A percentile compares a stretch with the other conserved stretches of the same genome.
Conservation (phyloP, 2,329 filamentous ascomycete species). For the Stemphylium vesicarium region DNA sequence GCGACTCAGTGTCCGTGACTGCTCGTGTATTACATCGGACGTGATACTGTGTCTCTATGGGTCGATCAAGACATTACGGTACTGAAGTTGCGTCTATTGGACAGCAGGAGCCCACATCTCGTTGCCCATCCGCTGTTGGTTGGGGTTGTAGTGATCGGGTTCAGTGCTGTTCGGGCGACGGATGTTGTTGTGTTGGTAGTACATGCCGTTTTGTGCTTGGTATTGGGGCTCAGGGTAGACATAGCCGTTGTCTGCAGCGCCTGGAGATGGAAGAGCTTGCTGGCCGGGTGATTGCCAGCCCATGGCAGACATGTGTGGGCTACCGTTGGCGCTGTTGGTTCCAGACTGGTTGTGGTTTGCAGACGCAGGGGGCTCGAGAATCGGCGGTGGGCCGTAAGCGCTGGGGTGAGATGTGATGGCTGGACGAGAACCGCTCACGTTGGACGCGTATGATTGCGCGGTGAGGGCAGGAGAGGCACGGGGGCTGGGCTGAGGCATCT, state of each 20-base stretch:
- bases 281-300: conserved; percentile 89
- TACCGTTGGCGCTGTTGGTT: conserved; percentile 71
- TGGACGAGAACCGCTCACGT: conserved; percentile 56
- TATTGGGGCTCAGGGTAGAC: conserved; percentile 79
- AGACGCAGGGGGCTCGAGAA: conserved; percentile 80
- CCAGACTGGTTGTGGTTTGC: conserved; percentile 76
- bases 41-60: background rate
- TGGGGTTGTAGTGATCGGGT: conserved; percentile 57
- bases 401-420: conserved; percentile 84
- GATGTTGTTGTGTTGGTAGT: conserved; percentile 74
- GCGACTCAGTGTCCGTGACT: background rate
- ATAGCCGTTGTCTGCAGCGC: conserved; percentile 72
- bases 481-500: conserved; percentile 74
- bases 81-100: conserved; percentile 40
- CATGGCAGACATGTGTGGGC: conserved; percentile 81
- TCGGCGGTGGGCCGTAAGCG: conserved; percentile 81
- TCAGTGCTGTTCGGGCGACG: conserved; percentile 79
- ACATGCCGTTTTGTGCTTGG: conserved; percentile 66
- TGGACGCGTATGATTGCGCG: conserved; percentile 69
- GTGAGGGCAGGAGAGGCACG: conserved; percentile 67
- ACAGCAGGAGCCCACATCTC: conserved; percentile 53
- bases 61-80: conserved; percentile 3
- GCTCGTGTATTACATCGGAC: conserved; percentile 7
- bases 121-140: conserved; percentile 46
- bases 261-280: conserved; percentile 73